These are phyloP conservation scores for Hyaloscypha bicolor DNA, from an alignment of 495 filamentous ascomycete species.

Conservation along the genomic window DNA sequence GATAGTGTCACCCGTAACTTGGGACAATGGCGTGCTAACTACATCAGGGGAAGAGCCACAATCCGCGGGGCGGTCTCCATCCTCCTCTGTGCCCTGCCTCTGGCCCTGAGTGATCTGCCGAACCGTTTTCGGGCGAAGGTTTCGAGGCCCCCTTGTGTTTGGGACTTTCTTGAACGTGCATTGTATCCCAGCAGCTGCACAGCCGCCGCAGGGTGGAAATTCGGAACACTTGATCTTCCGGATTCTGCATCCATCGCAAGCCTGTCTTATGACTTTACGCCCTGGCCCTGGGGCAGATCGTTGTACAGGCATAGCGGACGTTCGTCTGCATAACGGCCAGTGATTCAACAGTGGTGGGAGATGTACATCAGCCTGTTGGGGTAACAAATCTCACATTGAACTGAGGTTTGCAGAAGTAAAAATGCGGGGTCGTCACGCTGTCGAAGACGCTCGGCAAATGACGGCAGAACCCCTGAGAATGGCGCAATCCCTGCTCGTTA, in stretches of 20 bases:
- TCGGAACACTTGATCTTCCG: constrained; percentile 39
- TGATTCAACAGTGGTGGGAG: not conserved
- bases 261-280: constrained; percentile 27
- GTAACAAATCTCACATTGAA: too few species aligned
- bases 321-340: not conserved
- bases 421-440: not conserved
- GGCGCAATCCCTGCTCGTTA: not conserved
- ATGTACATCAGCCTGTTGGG: not conserved
- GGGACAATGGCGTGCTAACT: constrained; percentile 15
- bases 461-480: not conserved
- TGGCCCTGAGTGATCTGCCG: constrained; percentile 8
- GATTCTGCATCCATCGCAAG: constrained; percentile 41
- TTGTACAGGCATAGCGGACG: not conserved
- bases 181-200: constrained; percentile 38
- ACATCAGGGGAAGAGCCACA: constrained; percentile 20
- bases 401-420: not conserved
- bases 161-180: constrained; percentile 44
- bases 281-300: not conserved
- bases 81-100: not conserved
- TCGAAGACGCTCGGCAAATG: not conserved
- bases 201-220: constrained; percentile 28
- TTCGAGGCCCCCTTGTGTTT: constrained; percentile 40
- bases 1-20: constrained; percentile 10
- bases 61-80: not conserved
- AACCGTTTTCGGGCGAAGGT: constrained; percentile 35